Percentiles rank a stretch among this genome's conserved stretches.
Evolutionary conservation across 371 early-diverging fungal species (phyloP).

Genomic region (Dinochytrium kinnereticum): DNA sequence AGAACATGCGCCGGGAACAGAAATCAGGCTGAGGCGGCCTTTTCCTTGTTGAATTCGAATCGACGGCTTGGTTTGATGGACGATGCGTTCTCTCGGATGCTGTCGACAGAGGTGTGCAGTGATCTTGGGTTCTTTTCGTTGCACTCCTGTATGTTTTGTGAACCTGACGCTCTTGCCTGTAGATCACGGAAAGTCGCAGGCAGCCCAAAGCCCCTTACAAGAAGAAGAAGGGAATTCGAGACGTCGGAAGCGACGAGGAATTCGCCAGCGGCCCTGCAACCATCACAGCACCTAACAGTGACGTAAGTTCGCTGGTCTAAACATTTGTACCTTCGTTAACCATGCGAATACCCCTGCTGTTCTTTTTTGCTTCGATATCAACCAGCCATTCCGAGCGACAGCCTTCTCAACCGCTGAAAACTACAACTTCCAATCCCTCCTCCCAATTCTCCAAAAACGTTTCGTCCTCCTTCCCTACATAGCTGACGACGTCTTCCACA

Average conservation of each 20-base stretch:
- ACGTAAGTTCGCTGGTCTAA: too few species aligned
- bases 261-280: conserved; percentile 2
- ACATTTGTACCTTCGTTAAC: too few species aligned
- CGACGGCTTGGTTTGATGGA: too few species aligned
- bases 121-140: too few species aligned
- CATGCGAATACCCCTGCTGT: too few species aligned
- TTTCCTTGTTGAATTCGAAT: too few species aligned
- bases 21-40: too few species aligned
- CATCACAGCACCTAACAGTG: conserved; percentile 11
- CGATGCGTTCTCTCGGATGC: too few species aligned
- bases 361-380: too few species aligned
- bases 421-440: conserved; percentile 49
- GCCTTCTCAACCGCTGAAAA: conserved; percentile 59
- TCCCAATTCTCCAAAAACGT: conserved; percentile 40
- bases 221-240: conserved; percentile 19
- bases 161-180: background rate
- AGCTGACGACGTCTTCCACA: conserved; percentile 55
- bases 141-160: too few species aligned
- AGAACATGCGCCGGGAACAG: too few species aligned
- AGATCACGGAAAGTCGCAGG: background rate
- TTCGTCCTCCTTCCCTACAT: conserved; percentile 50
- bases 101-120: too few species aligned
- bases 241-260: conserved; percentile 18
- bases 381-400: conserved; percentile 38
- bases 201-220: background rate